Base-by-base conservation (phyloP, 2,329 filamentous ascomycete genomes). In the Claviceps arundinis region DNA sequence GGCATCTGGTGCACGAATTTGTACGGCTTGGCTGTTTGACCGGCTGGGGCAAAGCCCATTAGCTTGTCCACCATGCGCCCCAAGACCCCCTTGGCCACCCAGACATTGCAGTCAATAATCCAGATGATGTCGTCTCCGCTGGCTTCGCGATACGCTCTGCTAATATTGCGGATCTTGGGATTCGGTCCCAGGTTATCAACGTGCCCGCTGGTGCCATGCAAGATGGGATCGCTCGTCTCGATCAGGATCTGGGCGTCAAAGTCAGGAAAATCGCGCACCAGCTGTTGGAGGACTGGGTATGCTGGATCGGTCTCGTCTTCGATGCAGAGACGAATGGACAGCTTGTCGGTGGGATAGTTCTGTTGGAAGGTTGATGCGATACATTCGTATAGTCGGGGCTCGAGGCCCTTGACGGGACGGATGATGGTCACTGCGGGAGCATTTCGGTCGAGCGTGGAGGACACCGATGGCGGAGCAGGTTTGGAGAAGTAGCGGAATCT, bases 101-200 rank as follows among this genome's bases (percentile, higher is more conserved):
- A 98, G 50, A 98, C 82, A 62, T 98, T 98, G 71, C 90, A 96
- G 69, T 98, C 93, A 19, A 95, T 78, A 49, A 96, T 84, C 93
- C 93, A 98, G 22, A 98, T 76, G 26, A 97, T 77, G 63, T 96
- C 89, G 63, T 96, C 89, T 1, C 87, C 85, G 57, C 84, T 84
- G 1, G 89, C 88, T 63, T 97, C 90, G 30, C 89, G 75, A 64
- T 96, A 98, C 2, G 89, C 90, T 44, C 89, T 80, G 65, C 90
- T 96, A 75, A 97, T 88, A 65, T 98, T 98, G 49, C 93, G 78
- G 60, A 98, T 94, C 73, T 98, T 98, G n/a, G 93, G 93, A 62
- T 98, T 98, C 1, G 93, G 93, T 0, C 94, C 94, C 52, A 97
- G 75, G 52, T 80, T 76, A 56, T 76, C 68, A 48, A 69, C 61